Evolutionary conservation across 2,329 filamentous ascomycete species (phyloP), one percentile per base, ranked within the genome.

Genomic region (Aureobasidium vineae): DNA sequence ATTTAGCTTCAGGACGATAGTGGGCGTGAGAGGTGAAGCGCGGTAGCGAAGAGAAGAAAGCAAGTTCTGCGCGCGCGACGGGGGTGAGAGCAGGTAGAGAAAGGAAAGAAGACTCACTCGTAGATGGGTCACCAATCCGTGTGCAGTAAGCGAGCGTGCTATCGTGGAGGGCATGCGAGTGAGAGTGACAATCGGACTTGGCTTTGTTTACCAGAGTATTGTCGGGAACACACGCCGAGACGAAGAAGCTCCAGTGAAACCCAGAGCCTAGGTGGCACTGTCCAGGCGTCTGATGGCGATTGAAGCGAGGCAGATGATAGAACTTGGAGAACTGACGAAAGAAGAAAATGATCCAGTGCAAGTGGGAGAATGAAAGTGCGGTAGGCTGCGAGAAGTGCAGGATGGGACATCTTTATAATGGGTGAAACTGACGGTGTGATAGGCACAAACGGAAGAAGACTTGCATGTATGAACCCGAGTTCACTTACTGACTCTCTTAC

Each of bases 371-470:
- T 21, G 19, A 23, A 36, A 36, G 31, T 33, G 31, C 10, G 26
- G 31, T 5, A 15, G 3, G 19, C 31, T 53, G 15, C 16, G 19
- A 36, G 23, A 19, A 21, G 31, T 11, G 50, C 10, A 36, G 31
- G 10, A 10, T 10, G 6, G 15, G 13, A 41, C 26, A 19, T 36
- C n/a, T 57, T 57, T 26, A 7, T 19, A 16, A 23, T 11, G 26
- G 16, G 38, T 43, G 26, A 57, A 31, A 57, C 23, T 57, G 38
- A 43, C 36, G 38, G 38, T 13, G 38, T 57, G 53, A 28, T 41
- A 19, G 38, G 53, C 21, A 43, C 36, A 57, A 57, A 57, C 54
- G 54, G 26, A 57, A 5, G 15, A 31, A n/a, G 38, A 57, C 38
- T n/a, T 57, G 38, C 16, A 43, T 57, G 54, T 26, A 45, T 23